Evolutionary conservation across 2,329 filamentous ascomycete species (phyloP).

Genomic region (Lachnellula occidentalis): DNA sequence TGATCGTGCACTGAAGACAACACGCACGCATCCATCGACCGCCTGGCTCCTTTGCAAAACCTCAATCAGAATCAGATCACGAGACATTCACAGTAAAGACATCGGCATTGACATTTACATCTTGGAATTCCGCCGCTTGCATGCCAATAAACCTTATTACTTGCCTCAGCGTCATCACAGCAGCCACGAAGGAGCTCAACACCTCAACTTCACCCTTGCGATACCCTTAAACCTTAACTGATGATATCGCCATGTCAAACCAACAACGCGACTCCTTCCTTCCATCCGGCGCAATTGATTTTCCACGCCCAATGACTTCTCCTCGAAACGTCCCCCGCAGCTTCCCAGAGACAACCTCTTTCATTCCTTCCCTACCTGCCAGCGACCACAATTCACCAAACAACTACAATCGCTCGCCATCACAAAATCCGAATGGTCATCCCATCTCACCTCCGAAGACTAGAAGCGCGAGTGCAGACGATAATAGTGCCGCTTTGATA

Average conservation of each 20-base stretch:
- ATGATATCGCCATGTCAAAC: conserved; percentile 14
- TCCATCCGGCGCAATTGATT: conserved; percentile 24
- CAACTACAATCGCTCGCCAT: conserved; percentile 14
- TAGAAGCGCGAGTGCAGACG: conserved; percentile 25
- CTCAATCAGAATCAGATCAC: no score
- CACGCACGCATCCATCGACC: no score
- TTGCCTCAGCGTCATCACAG: no score
- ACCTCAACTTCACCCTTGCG: conserved; percentile 9
- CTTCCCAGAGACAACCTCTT: conserved; percentile 15
- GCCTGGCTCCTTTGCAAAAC: no score
- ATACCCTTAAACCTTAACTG: not conserved
- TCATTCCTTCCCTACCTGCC: conserved; percentile 8
- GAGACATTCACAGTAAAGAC: no score
- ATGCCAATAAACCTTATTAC: no score
- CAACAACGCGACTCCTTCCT: conserved; percentile 25
- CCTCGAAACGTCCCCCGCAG: conserved; percentile 14
- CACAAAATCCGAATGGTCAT: conserved; percentile 7
- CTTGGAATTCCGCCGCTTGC: no score
- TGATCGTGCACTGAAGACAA: no score
- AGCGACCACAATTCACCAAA: conserved; percentile 6
- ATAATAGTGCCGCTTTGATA: conserved; percentile 21
- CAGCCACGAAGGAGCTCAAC: not conserved
- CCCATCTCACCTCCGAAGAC: conserved; percentile 30
- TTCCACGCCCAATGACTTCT: conserved; percentile 16
- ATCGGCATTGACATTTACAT: no score